Base-by-base conservation (phyloP, 768 basidiomycete species). In the Collybia sordida region DNA sequence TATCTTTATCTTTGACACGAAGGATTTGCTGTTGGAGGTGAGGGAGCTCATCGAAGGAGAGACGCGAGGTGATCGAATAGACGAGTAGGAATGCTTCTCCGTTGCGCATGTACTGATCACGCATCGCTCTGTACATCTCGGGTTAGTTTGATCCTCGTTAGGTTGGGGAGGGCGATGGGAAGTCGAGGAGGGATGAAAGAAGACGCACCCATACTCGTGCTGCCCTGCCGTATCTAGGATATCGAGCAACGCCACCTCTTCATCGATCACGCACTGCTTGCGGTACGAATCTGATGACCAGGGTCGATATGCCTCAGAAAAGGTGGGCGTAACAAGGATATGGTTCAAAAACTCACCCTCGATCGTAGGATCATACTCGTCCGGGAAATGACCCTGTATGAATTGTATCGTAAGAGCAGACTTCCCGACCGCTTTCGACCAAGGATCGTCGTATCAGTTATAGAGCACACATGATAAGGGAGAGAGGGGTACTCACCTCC, bases 31-130 rank as follows among this genome's bases (percentile, higher is more conserved):
- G 91, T 63, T 94, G 90, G 81, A 98, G 96, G 4, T 85, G 89
- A 67, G 83, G 88, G 63, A 98, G 94, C 79, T 98, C 93, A 70
- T 97, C 93, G 64, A 98, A 98, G 41, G 95, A 96, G 68, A 91
- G 88, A 57, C 95, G 87, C 23, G 93, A 94, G n/a, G 96, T 97
- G 72, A 97, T 98, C 43, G 93, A 93, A 71, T 98, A 98, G 51
- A 98, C 93, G 54, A 98, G 85, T 34, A 98, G 81, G 79, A 98
- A 98, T 8, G 94, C 96, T 70, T 98, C 95, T 51, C 96, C 96
- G 22, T 93, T 93, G 46, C 94, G 85, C 94, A 97, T 98, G 75
- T 98, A 98, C 64, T 98, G 96, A 64, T 98, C 96, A 40, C 96
- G 86, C 96, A 98, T 98, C 21, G 96, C 96, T 50, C 93, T 31